Evolutionary conservation across 208 protist species (phyloP), one percentile per base, ranked within the genome.

Genomic region (Leishmania aethiopica): DNA sequence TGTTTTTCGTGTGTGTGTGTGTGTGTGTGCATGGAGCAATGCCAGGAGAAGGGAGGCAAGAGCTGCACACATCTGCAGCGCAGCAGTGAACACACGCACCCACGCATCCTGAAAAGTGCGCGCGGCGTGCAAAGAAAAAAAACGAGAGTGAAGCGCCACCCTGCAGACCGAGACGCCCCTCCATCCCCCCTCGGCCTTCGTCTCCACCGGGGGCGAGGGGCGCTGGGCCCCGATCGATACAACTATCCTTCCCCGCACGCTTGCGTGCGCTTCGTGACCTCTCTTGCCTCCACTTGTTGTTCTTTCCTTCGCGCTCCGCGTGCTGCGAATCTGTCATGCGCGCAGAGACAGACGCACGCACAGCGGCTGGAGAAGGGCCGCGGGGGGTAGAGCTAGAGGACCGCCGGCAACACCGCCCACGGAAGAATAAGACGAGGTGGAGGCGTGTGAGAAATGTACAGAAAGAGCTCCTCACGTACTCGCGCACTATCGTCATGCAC

Each of bases 11-110:
- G 51, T 42, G 40, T 42, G 2, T 42, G 40, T 1, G 76, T 79
- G 76, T 53, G 76, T 72, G 47, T 45, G 73, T 77, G 73, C 62
- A 32, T 11, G 62, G 13, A 69, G 62, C 32, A 28, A 40, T 40
- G 28, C 15, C 32, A 72, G 19, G 22, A 49, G 40, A 49, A 22
- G 32, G 66, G 10, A 15, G 25, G 64, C 11, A 7, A 70, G 19
- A 72, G 22, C 40, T 47, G 3, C 42, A 53, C 25, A 49, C 8
- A 51, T 7, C 42, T 15, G 40, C 35, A 53, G 0, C 53, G 28
- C 69, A 47, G 42, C 42, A 22, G 25, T 6, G 42, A 49, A 25
- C 66, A 72, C 3, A 72, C 28, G 19, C 66, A 32, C 69, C 49
- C 69, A 73, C 42, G 28, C 69, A 11, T 32, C 22, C 13, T 67